Evolutionary conservation across 257 asterid species (phyloP), one percentile per base, ranked within the genome.

Genomic region (Buddleja alternifolia): DNA sequence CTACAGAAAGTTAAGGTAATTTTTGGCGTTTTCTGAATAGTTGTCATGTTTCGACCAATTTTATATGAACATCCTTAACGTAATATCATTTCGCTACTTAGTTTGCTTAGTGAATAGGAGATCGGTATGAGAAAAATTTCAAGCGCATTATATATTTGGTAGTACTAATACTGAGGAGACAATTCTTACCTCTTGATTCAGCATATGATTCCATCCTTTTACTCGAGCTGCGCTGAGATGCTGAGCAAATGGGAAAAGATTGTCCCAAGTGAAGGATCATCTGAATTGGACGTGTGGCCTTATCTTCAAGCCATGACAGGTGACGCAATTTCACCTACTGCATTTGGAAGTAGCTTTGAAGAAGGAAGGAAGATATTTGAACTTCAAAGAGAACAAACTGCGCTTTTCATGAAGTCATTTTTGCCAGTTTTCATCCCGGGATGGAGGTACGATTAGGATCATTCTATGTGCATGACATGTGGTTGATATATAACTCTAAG

Each of bases 221-320:
- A 82, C 50, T 8, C 68, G 74, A 81, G 91, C 50, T 82, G 88
- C 34, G 47, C 15, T 29, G 90, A 89, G 29, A 81, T 89, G 88
- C 47, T 84, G 77, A 85, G 73, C 40, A 80, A 86, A 78, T 86
- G 92, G 90, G 84, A 83, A 3, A 62, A 74, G 32, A 47, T 81
- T n/a, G 51, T 48, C 5, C 23, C 64, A 0, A 48, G 71, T 2
- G 74, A 66, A 17, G 84, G 76, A 8, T 75, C 79, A 0, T 29
- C n/a, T 10, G 96, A 86, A 37, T 4, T 86, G 54, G 92, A 89
- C 14, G 85, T 89, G 42, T 81, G 80, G 84, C 87, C 92, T 57
- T 53, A 73, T 76, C 75, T 89, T 45, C 76, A 83, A 69, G 71
- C 78, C n/a, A 20, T 86, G 25, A 80, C 96, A 0, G 55, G 88